Percentiles rank a stretch among this genome's conserved stretches.
phyloP scores from a whole-genome alignment of 73 alveolate genomes.

The Durusdinium trenchii region DNA sequence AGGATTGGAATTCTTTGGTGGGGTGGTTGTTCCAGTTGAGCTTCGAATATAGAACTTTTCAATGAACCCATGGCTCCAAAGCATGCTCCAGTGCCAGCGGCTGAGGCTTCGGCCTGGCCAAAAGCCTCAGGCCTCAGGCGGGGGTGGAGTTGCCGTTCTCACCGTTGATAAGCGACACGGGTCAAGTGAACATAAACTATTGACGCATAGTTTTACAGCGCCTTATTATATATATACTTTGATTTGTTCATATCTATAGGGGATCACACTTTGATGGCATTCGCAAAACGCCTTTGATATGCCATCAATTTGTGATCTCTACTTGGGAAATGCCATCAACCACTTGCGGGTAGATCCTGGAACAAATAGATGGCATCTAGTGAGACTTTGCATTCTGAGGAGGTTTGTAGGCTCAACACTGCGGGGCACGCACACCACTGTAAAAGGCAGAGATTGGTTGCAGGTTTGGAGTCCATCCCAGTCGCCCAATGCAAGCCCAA shows the following conservation, averaged over 20 bases:
- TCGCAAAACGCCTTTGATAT: background rate
- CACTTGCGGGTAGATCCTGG: too few species aligned
- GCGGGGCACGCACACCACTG: background rate
- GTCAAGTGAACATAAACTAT: background rate
- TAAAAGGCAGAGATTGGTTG: too few species aligned
- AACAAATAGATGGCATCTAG: background rate
- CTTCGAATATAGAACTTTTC: too few species aligned
- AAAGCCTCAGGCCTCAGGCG: conserved; percentile 76
- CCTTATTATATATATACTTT: background rate
- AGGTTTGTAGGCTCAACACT: background rate
- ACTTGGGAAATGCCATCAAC: too few species aligned
- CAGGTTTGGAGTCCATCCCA: background rate
- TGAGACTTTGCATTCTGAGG: background rate
- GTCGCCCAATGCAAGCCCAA: background rate
- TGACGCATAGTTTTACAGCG: background rate
- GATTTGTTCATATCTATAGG: background rate
- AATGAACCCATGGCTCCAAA: too few species aligned
- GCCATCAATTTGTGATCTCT: too few species aligned
- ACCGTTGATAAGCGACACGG: background rate
- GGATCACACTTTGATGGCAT: background rate
- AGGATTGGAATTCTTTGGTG: too few species aligned
- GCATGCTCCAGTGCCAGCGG: background rate
- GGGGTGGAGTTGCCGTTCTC: background rate
- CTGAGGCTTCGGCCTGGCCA: conserved; percentile 84
- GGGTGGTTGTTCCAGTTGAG: too few species aligned